Base-by-base conservation (phyloP, 768 basidiomycete genomes). In the Coprinopsis marcescibilis region DNA sequence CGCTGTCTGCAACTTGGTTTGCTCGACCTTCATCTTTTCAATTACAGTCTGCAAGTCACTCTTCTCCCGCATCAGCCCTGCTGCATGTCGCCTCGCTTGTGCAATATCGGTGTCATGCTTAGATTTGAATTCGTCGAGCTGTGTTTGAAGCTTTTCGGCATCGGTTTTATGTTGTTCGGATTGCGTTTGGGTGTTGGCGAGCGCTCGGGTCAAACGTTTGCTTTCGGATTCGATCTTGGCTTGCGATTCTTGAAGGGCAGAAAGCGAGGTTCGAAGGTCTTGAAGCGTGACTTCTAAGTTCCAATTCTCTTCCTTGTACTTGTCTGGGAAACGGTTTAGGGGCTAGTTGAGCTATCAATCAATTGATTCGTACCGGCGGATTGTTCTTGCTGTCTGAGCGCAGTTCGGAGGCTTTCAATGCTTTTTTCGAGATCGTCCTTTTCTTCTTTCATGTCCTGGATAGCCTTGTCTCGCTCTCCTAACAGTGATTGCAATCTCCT, bases 291-390 rank as follows among this genome's bases (percentile, higher is more conserved):
- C 92, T 69, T 98, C 95, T 48, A 97, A 81, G 60, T 98, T 95
- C 96, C 96, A 98, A 63, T 96, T 98, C 67, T 94, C 92, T 67
- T 98, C 95, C 67, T 92, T 92, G 80, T 83, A 95, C 53, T 92
- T 91, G 63, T 97, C 95, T 85, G 58, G 23, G 40, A 46, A 44
- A 40, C 49, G 29, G 32, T 29, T 42, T 37, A n/a, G 40, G 14
- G 40, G 41, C 13, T 23, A 25, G 36, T 27, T 26, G 43, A 19
- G n/a, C n/a, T 32, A 48, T 30, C 13, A 15, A 49, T 20, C 20
- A 26, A 52, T 21, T 29, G 29, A 24, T 20, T 65, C 79, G 45
- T 54, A 85, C 90, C 90, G 49, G 87, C 75, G 50, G 73, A 85
- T 62, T 84, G 79, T 65, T 96, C 89, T 58, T 92, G 86, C 39